Percentiles rank a stretch among this genome's conserved stretches.
Conservation (phyloP, 164 flowering plant genomes). For the Magnolia officinalis region DNA sequence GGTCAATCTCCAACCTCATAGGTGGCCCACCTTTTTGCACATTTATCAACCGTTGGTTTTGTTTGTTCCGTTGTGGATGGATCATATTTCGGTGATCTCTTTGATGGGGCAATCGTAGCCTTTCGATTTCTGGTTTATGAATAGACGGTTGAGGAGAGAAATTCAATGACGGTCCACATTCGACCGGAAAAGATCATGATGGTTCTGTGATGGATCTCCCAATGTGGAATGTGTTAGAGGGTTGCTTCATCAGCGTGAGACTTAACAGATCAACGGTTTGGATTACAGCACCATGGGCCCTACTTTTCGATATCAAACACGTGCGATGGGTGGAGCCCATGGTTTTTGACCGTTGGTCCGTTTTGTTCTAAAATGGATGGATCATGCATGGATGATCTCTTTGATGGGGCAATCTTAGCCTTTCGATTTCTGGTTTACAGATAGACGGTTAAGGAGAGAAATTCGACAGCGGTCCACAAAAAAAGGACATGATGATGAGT, state of each 20-base stretch:
- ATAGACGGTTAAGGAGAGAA: no score
- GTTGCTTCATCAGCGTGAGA: no score
- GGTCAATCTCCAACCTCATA: constrained; percentile 30
- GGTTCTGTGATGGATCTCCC: no score
- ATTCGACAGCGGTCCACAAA: neutral
- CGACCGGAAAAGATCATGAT: neutral
- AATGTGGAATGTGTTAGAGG: no score
- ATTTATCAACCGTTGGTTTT: no score
- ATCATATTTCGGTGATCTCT: neutral
- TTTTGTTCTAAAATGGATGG: no score
- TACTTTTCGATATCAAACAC: neutral
- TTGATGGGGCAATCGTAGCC: neutral
- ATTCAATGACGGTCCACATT: neutral
- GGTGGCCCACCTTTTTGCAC: neutral
- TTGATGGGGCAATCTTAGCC: no score
- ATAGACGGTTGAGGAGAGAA: neutral
- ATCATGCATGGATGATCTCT: no score
- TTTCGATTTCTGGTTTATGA: neutral
- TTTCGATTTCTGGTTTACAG: no score
- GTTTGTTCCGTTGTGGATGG: neutral
- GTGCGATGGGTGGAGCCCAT: neutral
- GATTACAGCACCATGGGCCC: neutral
- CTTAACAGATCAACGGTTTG: neutral
- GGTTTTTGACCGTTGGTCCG: no score
- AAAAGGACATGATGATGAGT: no score